These are phyloP conservation scores for Ceratocystis variospora DNA, from an alignment of 2,329 filamentous ascomycete species.

Conservation along the genomic window DNA sequence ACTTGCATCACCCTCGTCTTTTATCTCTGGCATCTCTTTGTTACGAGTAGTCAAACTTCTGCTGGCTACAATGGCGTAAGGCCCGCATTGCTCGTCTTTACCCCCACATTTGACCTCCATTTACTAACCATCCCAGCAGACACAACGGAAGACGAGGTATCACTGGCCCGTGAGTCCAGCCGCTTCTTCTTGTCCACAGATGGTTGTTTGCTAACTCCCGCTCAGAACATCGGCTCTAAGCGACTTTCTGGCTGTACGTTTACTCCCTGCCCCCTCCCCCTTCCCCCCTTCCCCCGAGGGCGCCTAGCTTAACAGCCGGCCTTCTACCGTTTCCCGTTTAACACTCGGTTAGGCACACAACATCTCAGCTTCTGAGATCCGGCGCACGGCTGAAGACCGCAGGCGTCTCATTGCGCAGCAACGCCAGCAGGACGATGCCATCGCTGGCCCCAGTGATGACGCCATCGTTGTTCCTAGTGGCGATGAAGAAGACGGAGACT, in stretches of 20 bases:
- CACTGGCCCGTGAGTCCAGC: constrained; percentile 16
- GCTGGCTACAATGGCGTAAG: not conserved
- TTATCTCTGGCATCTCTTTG: too few species aligned
- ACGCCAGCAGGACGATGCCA: constrained; percentile 22
- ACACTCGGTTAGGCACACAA: constrained; percentile 45
- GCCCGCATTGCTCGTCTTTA: not conserved
- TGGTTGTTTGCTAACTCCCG: constrained; percentile 4
- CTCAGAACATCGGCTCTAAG: constrained; percentile 40
- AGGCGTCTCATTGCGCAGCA: constrained; percentile 28
- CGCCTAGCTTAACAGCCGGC: too few species aligned
- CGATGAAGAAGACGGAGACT: not conserved
- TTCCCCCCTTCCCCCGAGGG: not conserved
- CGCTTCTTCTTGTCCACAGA: constrained; percentile 42
- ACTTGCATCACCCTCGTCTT: too few species aligned
- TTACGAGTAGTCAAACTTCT: too few species aligned
- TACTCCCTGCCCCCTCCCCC: too few species aligned
- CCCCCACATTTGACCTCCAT: not conserved
- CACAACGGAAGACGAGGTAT: constrained; percentile 8
- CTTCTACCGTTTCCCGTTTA: not conserved
- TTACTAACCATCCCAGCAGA: not conserved
- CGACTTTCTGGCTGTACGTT: constrained; percentile 37
- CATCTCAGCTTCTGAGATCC: constrained; percentile 49
- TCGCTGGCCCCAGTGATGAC: not conserved
- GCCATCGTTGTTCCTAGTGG: not conserved
- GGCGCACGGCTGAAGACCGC: constrained; percentile 35